Conservation (phyloP, 2,329 filamentous ascomycete genomes). For the Epichloe hybrida region DNA sequence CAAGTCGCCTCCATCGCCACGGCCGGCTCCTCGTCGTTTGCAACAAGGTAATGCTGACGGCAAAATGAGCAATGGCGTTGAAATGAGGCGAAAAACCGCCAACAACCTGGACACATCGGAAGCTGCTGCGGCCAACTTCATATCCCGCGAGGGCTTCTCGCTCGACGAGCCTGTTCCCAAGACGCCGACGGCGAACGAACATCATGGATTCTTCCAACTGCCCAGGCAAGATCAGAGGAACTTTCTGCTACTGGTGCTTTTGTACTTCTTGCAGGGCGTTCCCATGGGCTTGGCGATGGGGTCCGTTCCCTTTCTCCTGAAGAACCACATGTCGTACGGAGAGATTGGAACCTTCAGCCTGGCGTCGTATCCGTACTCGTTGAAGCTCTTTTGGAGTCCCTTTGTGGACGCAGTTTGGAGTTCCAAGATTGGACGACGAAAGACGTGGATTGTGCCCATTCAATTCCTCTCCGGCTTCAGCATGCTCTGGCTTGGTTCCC, state of each 20-base stretch:
- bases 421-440: slow-evolving; percentile 68
- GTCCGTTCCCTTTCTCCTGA: slow-evolving; percentile 91
- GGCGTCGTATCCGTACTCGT: slow-evolving; percentile 88
- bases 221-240: slow-evolving; percentile 74
- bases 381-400: slow-evolving; percentile 94
- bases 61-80: slow-evolving; percentile 50
- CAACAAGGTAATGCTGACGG: slow-evolving; percentile 23
- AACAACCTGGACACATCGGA: slow-evolving; percentile 45
- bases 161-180: slow-evolving; percentile 55
- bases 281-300: slow-evolving; percentile 90
- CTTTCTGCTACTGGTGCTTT: slow-evolving; percentile 74
- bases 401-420: slow-evolving; percentile 97
- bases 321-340: slow-evolving; percentile 83
- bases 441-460: slow-evolving; percentile 97
- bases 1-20: slow-evolving; percentile 25
- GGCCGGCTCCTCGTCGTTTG: slow-evolving; percentile 20
- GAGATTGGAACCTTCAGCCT: slow-evolving; percentile 94
- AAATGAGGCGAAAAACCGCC: slow-evolving; percentile 58
- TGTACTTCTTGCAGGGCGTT: slow-evolving; percentile 94
- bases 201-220: slow-evolving; percentile 76
- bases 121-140: slow-evolving; percentile 51
- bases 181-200: slow-evolving; percentile 48
- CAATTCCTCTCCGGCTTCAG: slow-evolving; percentile 83
- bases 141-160: slow-evolving; percentile 56
- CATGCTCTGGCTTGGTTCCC: slow-evolving; percentile 78